Evolutionary conservation across 371 early-diverging fungal genomes (phyloP).

Genomic region (Rhizopus arrhizus): DNA sequence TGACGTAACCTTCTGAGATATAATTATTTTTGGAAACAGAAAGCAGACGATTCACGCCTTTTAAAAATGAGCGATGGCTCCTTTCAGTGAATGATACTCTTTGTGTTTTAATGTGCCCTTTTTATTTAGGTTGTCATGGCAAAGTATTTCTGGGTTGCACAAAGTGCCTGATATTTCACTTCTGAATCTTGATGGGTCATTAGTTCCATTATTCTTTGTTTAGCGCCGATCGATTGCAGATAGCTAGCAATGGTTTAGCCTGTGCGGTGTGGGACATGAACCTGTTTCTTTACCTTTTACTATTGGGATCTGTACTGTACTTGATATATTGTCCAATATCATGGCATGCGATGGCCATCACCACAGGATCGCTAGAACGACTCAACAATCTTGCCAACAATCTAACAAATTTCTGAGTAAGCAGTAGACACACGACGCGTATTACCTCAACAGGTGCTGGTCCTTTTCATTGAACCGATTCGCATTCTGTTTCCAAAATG

Average conservation of each 20-base stretch:
- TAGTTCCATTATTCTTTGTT: slow-evolving; percentile 91
- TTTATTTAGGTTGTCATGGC: slow-evolving; percentile 2
- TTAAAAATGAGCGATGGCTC: no score
- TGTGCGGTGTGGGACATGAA: not conserved
- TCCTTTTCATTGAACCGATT: slow-evolving; percentile 76
- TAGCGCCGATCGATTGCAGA: slow-evolving; percentile 88
- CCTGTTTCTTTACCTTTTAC: slow-evolving; percentile 65
- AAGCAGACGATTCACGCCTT: no score
- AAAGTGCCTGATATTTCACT: slow-evolving; percentile 88
- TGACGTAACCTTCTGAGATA: not conserved
- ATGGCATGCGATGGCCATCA: slow-evolving; percentile 86
- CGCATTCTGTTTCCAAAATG: slow-evolving; percentile 93
- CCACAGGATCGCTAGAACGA: slow-evolving; percentile 64
- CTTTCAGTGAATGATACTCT: no score
- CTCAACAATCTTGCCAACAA: slow-evolving; percentile 69
- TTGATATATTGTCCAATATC: slow-evolving; percentile 95
- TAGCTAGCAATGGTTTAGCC: slow-evolving; percentile 48
- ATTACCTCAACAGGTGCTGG: slow-evolving; percentile 69
- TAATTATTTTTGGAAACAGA: no score
- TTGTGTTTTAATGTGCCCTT: not conserved
- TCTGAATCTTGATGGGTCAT: slow-evolving; percentile 86
- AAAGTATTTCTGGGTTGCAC: slow-evolving; percentile 82
- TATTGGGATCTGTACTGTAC: slow-evolving; percentile 64
- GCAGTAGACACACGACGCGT: not conserved
- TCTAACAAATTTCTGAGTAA: slow-evolving; percentile 32